Conservation (phyloP, 2,329 filamentous ascomycete species). For the Fusarium paranaense region DNA sequence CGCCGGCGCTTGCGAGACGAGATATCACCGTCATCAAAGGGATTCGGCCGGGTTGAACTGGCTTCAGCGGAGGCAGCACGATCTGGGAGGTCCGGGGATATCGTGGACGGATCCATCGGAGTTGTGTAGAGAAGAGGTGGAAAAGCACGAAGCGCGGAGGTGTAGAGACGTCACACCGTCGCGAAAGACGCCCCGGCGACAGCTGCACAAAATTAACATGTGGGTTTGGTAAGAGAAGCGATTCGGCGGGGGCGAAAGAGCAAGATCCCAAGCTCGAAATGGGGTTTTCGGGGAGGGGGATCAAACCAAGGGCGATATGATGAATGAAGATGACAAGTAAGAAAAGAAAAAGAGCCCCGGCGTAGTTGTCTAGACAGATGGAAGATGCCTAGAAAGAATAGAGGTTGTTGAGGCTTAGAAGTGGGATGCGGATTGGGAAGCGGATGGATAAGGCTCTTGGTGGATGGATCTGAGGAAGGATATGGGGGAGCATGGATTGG, state of each 20-base stretch:
- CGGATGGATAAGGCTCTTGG: slow-evolving; percentile 37
- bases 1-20: slow-evolving; percentile 71
- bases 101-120: slow-evolving; percentile 67
- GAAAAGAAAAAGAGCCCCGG: slow-evolving; percentile 21
- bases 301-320: slow-evolving; percentile 13
- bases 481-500: slow-evolving; percentile 49
- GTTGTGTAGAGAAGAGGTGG: slow-evolving; percentile 50
- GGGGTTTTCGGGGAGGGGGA: slow-evolving; percentile 16
- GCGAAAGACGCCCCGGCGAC: slow-evolving; percentile 66
- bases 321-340: slow-evolving; percentile 12
- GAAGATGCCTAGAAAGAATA: slow-evolving; percentile 21
- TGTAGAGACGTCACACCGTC: slow-evolving; percentile 63
- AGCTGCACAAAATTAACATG: slow-evolving; percentile 68
- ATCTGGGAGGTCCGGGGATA: slow-evolving; percentile 64
- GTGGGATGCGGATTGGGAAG: slow-evolving; percentile 38
- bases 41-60: slow-evolving; percentile 71
- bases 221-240: slow-evolving; percentile 52
- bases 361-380: slow-evolving; percentile 14
- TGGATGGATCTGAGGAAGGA: slow-evolving; percentile 38
- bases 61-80: slow-evolving; percentile 72
- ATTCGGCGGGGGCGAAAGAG: slow-evolving; percentile 33
- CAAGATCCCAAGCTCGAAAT: slow-evolving; percentile 29
- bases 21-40: slow-evolving; percentile 69
- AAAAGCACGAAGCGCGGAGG: slow-evolving; percentile 56
- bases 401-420: slow-evolving; percentile 31